Base-by-base conservation (phyloP, 306 rosid species). In the Crataegus laevigata region DNA sequence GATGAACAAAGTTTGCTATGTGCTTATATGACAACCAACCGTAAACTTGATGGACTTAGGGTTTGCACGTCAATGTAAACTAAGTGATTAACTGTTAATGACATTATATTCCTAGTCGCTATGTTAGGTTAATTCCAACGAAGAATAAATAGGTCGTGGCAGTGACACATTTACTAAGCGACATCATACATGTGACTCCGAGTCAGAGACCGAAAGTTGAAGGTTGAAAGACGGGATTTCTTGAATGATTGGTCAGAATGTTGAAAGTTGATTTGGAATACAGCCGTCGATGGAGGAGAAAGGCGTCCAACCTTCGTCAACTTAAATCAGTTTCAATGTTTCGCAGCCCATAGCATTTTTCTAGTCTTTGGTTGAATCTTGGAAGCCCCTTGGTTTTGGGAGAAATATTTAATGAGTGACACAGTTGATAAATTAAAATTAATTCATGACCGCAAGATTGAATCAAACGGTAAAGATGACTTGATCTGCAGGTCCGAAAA, bases 181-280 rank as follows among this genome's bases (percentile, higher is more conserved):
- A 79, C 81, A 30, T 24, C 76, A 47, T 18, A 84, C 88, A 80
- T 80, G 90, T 75, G 86, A 72, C 43, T 11, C 18, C 6, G 72
- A 22, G 50, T 17, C 18, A 10, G 72, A 11, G 47, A 66, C 78
- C 74, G 54, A 79, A 79, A 72, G 77, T 34, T 73, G 11, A 28
- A 64, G n/a, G 77, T 34, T 73, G 11, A 28, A 64, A 28, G 58
- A 19, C 28, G 22, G 32, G 73, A 67, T 15, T 71, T 47, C 21
- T 52, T 29, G 26, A 7, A 22, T 38, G 14, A 34, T 50, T 72
- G 52, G 64, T 60, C 21, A 75, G 82, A 79, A 8, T 24, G 83
- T 70, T 70, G 66, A 80, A 70, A 72, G 68, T 55, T 75, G 17
- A 74, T 68, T 5, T 5, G 12, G 25, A 21, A 13, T 28, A 66